A percentile compares a stretch with the other conserved stretches of the same genome.
phyloP scores from a whole-genome alignment of 139 green algal genomes.

The Tetradesmus lagerheimii region DNA sequence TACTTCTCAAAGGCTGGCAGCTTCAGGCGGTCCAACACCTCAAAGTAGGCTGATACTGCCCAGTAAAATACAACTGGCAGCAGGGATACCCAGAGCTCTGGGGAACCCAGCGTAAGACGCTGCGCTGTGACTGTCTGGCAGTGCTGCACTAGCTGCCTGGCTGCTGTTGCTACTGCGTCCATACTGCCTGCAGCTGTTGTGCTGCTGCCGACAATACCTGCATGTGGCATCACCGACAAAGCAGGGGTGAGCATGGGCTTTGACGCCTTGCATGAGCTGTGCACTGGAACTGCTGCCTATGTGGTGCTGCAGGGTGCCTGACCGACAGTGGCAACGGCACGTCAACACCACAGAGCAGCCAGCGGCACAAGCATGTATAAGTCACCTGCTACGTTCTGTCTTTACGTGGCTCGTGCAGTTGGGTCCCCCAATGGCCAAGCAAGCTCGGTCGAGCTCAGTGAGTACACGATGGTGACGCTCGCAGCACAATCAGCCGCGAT shows the following conservation, averaged over 20 bases:
- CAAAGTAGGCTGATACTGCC: slow-evolving; percentile 64
- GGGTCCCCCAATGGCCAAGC: not conserved
- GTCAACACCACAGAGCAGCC: not conserved
- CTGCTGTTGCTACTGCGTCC: not conserved
- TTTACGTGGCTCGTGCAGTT: not conserved
- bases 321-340: not conserved
- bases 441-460: not conserved
- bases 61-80: slow-evolving; percentile 69
- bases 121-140: slow-evolving; percentile 28
- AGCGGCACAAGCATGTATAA: not conserved
- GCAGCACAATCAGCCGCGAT: not conserved
- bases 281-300: not conserved
- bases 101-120: slow-evolving; percentile 7
- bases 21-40: slow-evolving; percentile 64
- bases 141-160: slow-evolving; percentile 16
- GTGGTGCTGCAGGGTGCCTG: not conserved
- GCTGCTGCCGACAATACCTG: not conserved
- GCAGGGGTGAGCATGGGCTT: not conserved
- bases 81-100: slow-evolving; percentile 58
- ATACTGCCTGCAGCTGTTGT: slow-evolving; percentile 3
- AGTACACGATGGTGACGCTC: not conserved
- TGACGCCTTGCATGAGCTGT: not conserved
- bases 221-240: not conserved
- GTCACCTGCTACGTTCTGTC: not conserved
- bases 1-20: slow-evolving; percentile 42